These are phyloP conservation scores for Elaphomyces granulatus DNA, from an alignment of 495 filamentous ascomycete species.

Conservation along the genomic window DNA sequence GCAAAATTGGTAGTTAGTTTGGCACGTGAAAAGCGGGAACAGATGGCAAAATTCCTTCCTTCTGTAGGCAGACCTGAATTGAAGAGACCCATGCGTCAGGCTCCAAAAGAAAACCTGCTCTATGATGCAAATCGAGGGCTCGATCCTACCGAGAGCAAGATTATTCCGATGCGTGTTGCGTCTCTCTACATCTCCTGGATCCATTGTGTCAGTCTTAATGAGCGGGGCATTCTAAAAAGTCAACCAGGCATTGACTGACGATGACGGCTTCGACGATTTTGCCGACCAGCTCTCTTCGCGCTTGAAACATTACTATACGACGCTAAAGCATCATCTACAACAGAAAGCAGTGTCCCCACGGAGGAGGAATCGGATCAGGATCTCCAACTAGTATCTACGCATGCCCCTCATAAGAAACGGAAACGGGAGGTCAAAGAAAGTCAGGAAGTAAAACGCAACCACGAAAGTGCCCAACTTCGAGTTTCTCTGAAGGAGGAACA, in stretches of 20 bases:
- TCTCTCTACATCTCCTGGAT: slow-evolving; percentile 29
- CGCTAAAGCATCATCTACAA: neutral
- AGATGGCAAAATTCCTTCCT: slow-evolving; percentile 6
- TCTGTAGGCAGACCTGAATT: slow-evolving; percentile 4
- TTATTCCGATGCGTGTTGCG: slow-evolving; percentile 18
- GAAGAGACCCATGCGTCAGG: slow-evolving; percentile 1
- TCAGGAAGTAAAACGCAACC: slow-evolving; percentile 29
- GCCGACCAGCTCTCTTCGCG: slow-evolving; percentile 14
- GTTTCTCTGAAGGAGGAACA: slow-evolving; percentile 35
- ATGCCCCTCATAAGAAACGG: slow-evolving; percentile 25
- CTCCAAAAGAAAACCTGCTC: slow-evolving; percentile 6
- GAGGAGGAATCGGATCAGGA: slow-evolving; percentile 9
- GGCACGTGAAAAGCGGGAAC: slow-evolving; percentile 6
- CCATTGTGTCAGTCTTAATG: slow-evolving; percentile 13
- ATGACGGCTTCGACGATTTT: slow-evolving; percentile 12
- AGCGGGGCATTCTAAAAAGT: slow-evolving; percentile 9
- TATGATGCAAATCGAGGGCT: slow-evolving; percentile 3
- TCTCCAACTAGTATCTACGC: neutral
- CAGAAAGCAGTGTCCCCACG: neutral
- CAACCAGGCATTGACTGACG: slow-evolving; percentile 13
- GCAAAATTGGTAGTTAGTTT: slow-evolving; percentile 13
- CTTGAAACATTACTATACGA: slow-evolving; percentile 6
- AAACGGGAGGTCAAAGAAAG: slow-evolving; percentile 34
- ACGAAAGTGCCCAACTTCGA: slow-evolving; percentile 31
- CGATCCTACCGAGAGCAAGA: slow-evolving; percentile 5